Conservation (phyloP, 768 basidiomycete genomes). For the Epithele typhae region DNA sequence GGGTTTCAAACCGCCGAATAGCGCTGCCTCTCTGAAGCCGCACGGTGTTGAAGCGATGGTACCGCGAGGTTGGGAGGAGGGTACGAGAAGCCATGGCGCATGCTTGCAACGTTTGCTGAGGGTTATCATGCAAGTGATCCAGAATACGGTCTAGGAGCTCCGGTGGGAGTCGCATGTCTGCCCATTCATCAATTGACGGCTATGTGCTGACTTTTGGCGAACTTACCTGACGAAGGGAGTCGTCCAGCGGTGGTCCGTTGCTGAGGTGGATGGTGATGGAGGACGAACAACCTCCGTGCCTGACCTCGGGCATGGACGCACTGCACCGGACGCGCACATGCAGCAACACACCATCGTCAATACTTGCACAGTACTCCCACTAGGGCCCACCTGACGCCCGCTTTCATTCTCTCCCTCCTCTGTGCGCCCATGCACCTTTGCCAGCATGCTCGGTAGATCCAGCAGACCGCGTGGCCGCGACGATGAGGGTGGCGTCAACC, state of each 20-base stretch:
- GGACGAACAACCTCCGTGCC: too few species aligned
- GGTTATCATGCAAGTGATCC: conserved; percentile 18
- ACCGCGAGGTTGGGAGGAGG: conserved; percentile 13
- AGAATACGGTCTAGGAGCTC: conserved; percentile 18
- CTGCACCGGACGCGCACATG: neutral
- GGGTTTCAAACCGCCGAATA: neutral
- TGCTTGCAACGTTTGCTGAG: conserved; percentile 4
- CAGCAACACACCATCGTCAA: neutral
- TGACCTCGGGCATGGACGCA: too few species aligned
- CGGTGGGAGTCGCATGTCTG: conserved; percentile 8
- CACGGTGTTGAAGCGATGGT: conserved; percentile 11
- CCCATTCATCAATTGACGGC: too few species aligned
- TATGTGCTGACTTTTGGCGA: neutral
- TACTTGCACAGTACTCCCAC: too few species aligned
- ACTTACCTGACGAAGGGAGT: neutral
- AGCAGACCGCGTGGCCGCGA: conserved; percentile 14
- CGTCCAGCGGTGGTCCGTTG: too few species aligned
- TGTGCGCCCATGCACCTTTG: conserved; percentile 1
- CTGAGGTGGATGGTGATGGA: too few species aligned
- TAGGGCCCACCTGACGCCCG: neutral
- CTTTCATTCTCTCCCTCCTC: neutral
- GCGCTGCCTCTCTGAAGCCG: too few species aligned
- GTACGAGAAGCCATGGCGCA: conserved; percentile 11
- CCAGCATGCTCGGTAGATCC: conserved; percentile 22
- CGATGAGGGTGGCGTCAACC: conserved; percentile 39